These are phyloP conservation scores for Kickxella alabastrina DNA, from an alignment of 192 early-diverging fungal genomes.

Conservation along the genomic window DNA sequence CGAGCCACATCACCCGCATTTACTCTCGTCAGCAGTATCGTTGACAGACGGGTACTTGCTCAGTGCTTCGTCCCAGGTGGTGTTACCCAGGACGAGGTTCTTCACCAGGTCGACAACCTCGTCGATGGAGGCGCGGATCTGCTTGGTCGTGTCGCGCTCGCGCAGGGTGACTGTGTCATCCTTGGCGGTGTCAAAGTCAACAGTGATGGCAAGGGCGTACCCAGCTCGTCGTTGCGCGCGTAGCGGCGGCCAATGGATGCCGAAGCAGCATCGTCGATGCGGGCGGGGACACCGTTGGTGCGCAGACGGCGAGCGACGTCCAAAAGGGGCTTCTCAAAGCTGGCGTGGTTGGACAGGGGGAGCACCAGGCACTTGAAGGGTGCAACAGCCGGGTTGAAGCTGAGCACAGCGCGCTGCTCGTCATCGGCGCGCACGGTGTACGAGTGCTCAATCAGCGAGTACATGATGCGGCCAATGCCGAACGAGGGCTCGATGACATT, in stretches of 20 bases:
- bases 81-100: conserved; percentile 66
- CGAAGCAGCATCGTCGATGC: conserved; percentile 83
- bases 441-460: conserved; percentile 92
- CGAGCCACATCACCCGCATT: too few relatives aligned
- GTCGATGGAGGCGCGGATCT: conserved; percentile 79
- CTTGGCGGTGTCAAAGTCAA: conserved; percentile 96
- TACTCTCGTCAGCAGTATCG: too few relatives aligned
- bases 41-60: conserved; percentile 67
- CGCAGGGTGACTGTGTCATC: conserved; percentile 93
- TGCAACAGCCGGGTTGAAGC: conserved; percentile 87
- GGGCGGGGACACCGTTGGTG: conserved; percentile 68
- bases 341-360: conserved; percentile 77
- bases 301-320: conserved; percentile 69
- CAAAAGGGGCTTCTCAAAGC: conserved; percentile 68
- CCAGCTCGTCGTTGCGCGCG: conserved; percentile 96
- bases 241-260: conserved; percentile 93
- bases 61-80: conserved; percentile 70
- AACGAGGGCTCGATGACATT: conserved; percentile 99
- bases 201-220: conserved; percentile 93
- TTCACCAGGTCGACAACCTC: conserved; percentile 71
- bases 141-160: conserved; percentile 93
- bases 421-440: conserved; percentile 87
- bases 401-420: conserved; percentile 84
- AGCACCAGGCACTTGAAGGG: conserved; percentile 93
- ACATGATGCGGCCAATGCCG: conserved; percentile 97